Evolutionary conservation across 2,329 filamentous ascomycete species (phyloP).

Genomic region (Alternaria tenuissima): DNA sequence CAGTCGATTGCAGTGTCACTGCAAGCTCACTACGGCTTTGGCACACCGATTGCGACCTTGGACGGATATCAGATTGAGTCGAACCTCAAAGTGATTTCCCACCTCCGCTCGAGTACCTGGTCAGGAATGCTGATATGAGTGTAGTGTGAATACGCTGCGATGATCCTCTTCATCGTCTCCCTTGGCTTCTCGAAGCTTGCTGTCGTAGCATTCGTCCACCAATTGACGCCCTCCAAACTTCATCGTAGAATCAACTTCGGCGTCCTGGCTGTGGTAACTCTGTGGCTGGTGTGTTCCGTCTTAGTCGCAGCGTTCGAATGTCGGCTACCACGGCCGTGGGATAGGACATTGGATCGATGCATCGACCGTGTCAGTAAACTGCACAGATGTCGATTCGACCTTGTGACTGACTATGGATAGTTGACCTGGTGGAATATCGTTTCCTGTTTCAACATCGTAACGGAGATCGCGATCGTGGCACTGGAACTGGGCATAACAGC

Average conservation of each 20-base stretch:
- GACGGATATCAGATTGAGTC: constrained; percentile 19
- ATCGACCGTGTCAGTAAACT: constrained; percentile 24
- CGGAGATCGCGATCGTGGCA: constrained; percentile 33
- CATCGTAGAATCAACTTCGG: constrained; percentile 26
- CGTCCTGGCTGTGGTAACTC: constrained; percentile 11
- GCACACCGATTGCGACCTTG: constrained; percentile 26
- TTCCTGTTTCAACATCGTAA: constrained; percentile 27
- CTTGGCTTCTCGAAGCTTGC: constrained; percentile 41
- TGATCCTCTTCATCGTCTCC: constrained; percentile 32
- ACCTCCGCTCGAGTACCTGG: not conserved
- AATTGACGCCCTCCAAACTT: constrained; percentile 27
- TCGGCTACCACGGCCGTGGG: constrained; percentile 28
- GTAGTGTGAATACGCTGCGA: constrained; percentile 39
- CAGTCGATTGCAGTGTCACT: constrained; percentile 30
- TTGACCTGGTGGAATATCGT: constrained; percentile 29
- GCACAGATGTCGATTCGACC: not conserved
- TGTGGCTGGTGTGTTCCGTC: constrained; percentile 27
- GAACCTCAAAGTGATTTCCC: constrained; percentile 18
- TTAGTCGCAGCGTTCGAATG: constrained; percentile 28
- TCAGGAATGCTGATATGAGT: constrained; percentile 2
- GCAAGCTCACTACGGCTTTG: constrained; percentile 30
- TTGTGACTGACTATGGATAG: constrained; percentile 16
- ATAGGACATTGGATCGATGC: constrained; percentile 20
- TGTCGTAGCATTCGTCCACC: constrained; percentile 35
- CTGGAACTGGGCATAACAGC: constrained; percentile 28